Evolutionary conservation across 2,329 filamentous ascomycete genomes (phyloP).

Genomic region (Alternaria brassicicola): DNA sequence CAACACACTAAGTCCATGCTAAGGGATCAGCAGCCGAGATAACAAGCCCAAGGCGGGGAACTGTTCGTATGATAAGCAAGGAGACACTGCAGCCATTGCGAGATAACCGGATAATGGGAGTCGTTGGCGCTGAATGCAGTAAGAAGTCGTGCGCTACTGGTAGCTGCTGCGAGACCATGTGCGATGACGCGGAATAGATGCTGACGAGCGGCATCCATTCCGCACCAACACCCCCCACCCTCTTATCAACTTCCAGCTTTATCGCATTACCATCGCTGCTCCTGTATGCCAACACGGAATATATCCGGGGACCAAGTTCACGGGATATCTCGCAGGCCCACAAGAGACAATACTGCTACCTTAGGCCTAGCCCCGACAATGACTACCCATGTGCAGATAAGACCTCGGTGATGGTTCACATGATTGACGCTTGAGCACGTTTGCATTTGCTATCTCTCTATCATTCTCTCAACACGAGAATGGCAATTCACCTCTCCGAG

Average conservation of each 20-base stretch:
- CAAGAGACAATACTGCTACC: not conserved
- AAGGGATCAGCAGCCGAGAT: not conserved
- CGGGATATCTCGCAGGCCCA: not conserved
- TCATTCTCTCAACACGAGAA: not conserved
- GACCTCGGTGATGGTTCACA: not conserved
- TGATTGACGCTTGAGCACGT: not conserved
- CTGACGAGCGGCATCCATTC: slow-evolving; percentile 3
- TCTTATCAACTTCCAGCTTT: slow-evolving; percentile 5
- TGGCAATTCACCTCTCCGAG: slow-evolving; percentile 1
- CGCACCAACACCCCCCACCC: slow-evolving; percentile 6
- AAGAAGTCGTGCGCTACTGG: not conserved
- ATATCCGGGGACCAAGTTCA: not conserved
- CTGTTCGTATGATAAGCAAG: not conserved
- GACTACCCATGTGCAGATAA: not conserved
- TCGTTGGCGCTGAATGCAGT: not conserved
- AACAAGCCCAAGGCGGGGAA: not conserved
- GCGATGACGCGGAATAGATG: not conserved
- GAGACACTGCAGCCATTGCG: slow-evolving; percentile 1
- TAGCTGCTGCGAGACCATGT: slow-evolving; percentile 3
- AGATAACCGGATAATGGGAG: slow-evolving; percentile 1
- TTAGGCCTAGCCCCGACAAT: not conserved
- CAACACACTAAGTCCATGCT: slow-evolving; percentile 3
- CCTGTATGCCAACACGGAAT: not conserved
- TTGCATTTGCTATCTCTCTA: not conserved
- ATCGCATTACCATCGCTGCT: not conserved